Base-by-base conservation (phyloP, 805 yeast species). In the Priceomyces haplophilus region DNA sequence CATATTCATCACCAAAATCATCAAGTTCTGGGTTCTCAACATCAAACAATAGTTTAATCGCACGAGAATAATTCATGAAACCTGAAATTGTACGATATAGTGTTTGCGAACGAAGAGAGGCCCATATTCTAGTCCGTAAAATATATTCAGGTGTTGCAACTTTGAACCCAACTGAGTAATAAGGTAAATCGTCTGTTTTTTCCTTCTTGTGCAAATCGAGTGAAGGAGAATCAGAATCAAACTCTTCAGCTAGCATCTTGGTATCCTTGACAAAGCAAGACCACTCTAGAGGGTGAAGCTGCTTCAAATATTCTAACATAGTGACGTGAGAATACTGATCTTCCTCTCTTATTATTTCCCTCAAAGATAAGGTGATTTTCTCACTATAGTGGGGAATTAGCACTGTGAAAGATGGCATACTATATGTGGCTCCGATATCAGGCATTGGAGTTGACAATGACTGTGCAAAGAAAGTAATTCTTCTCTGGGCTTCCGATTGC, bases 381-480 rank as follows among this genome's bases (percentile, higher is more conserved):
- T 89, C 97, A 5, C 83, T 73, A 61, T 84, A 89, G 60, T 89
- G 96, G 7, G 97, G 97, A 35, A 89, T 76, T 55, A 89, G 69
- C 7, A 88, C 96, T 31, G 99, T 90, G 68, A 93, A 93, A 10
- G 98, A 90, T 52, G 99, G 99, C 99, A 93, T 93, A 76, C 91
- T 91, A 69, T 93, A 99, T 54, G 93, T 97, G 34, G 99, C 99
- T 62, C 93, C 76, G 48, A 99, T 98, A 73, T 93, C 99, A 49
- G 96, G 96, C 57, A 93, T 90, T 55, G 99, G 99, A 46, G 99
- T 93, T 40, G 99, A 95, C 68, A 93, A 77, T 7, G 98, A 90
- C 71, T 93, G 99, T 45, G 99, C 99, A 73, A 93, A 93, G 85
- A 95, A 93, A 46, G 97, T 88, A 56, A 93, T 90, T 79, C 99